phyloP scores from a whole-genome alignment of 2,329 filamentous ascomycete species.

The Pseudopyrenochaeta lycopersici region DNA sequence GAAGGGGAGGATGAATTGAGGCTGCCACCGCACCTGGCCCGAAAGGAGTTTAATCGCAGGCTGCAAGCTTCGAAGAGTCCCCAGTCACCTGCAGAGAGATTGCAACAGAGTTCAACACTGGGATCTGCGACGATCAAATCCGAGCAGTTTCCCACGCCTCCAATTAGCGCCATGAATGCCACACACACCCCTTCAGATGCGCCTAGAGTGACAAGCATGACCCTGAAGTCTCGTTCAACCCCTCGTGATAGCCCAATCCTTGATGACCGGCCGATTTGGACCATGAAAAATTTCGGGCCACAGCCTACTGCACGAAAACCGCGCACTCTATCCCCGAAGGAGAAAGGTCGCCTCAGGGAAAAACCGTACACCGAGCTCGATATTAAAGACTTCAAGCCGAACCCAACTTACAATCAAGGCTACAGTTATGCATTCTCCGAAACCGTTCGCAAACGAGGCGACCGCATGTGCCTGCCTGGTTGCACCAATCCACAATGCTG shows the following conservation, averaged over 20 bases:
- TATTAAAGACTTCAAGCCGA: conserved; percentile 82
- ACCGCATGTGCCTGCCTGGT: conserved; percentile 75
- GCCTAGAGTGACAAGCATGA: conserved; percentile 1
- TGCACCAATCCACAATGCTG: conserved; percentile 82
- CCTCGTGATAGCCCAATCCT: conserved; percentile 15
- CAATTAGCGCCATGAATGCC: conserved; percentile 9
- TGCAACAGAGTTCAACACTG: conserved; percentile 15
- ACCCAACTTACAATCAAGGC: conserved; percentile 75
- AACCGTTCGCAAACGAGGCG: conserved; percentile 74
- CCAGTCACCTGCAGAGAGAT: conserved; percentile 21
- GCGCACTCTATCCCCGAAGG: conserved; percentile 6
- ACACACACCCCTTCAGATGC: conserved; percentile 9
- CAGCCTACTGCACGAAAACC: conserved; percentile 16
- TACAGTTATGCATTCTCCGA: conserved; percentile 77
- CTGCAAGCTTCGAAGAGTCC: conserved; percentile 19
- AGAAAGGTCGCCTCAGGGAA: conserved; percentile 54
- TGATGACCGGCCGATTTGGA: conserved; percentile 33
- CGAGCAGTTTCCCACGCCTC: conserved; percentile 23
- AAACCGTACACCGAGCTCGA: conserved; percentile 66
- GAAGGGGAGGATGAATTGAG: conserved; percentile 19
- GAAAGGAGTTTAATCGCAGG: conserved; percentile 36
- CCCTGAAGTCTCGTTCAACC: conserved; percentile 7
- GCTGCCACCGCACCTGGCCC: conserved; percentile 30
- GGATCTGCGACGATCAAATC: conserved; percentile 20
- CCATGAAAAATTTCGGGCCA: conserved; percentile 22